Evolutionary conservation across 768 basidiomycete species (phyloP).

Genomic region (Serendipita sp.): DNA sequence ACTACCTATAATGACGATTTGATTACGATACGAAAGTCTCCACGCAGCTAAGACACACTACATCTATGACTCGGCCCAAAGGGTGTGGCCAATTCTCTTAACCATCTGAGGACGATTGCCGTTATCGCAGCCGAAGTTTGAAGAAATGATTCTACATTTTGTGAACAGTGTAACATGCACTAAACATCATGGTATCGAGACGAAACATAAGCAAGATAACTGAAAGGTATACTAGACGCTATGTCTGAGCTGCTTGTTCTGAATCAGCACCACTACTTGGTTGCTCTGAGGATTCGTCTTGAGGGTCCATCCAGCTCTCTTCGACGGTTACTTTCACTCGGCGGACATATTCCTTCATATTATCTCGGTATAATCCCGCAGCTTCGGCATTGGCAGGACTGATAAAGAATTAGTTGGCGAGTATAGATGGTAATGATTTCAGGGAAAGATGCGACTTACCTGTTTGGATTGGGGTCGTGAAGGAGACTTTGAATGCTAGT

Average conservation of each 20-base stretch:
- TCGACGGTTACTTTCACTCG: slow-evolving; percentile 88
- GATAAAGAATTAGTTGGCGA: slow-evolving; percentile 4
- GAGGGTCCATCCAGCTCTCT: slow-evolving; percentile 80
- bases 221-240: not conserved
- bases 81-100: too few species aligned
- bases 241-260: not conserved
- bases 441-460: slow-evolving; percentile 16
- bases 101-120: not conserved
- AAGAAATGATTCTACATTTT: not conserved
- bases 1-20: not conserved
- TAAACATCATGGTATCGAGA: too few species aligned
- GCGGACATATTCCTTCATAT: slow-evolving; percentile 96
- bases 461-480: slow-evolving; percentile 93
- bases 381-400: slow-evolving; percentile 98
- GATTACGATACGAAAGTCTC: not conserved
- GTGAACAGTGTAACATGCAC: not conserved
- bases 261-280: not conserved
- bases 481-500: slow-evolving; percentile 90
- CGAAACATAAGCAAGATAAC: too few species aligned
- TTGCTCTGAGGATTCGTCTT: slow-evolving; percentile 28
- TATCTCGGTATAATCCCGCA: slow-evolving; percentile 88
- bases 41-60: not conserved
- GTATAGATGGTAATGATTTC: not conserved
- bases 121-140: not conserved
- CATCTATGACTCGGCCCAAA: too few species aligned